phyloP scores from a whole-genome alignment of 768 basidiomycete species.

The Naganishia onofrii region DNA sequence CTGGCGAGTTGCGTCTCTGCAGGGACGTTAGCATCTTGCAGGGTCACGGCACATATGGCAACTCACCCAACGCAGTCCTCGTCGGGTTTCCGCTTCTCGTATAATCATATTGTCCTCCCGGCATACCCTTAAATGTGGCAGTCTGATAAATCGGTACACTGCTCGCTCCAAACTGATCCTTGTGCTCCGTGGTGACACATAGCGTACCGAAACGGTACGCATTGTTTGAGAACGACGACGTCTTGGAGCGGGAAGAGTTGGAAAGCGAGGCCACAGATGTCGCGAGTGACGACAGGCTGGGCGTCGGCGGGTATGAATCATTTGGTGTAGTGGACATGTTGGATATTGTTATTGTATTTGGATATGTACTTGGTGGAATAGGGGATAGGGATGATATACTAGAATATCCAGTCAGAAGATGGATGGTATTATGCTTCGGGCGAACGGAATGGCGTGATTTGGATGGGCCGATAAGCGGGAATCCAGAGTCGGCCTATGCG shows the following conservation, averaged over 20 bases:
- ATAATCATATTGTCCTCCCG: conserved; percentile 81
- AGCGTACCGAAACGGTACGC: conserved; percentile 4
- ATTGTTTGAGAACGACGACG: background rate
- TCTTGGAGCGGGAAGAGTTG: conserved; percentile 4
- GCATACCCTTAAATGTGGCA: conserved; percentile 93
- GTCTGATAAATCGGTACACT: conserved; percentile 98
- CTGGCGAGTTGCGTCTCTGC: conserved; percentile 95
- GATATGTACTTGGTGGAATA: background rate
- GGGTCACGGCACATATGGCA: background rate
- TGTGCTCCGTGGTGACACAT: conserved; percentile 58
- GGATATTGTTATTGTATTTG: background rate
- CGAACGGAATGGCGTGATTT: no score
- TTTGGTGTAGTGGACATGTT: conserved; percentile 35
- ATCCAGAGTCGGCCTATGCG: no score
- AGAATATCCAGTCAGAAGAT: background rate
- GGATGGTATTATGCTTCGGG: background rate
- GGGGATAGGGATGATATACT: background rate
- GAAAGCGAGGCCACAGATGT: conserved; percentile 40
- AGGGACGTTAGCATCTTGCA: background rate
- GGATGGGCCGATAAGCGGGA: no score
- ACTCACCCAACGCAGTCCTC: conserved; percentile 82
- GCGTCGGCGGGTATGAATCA: conserved; percentile 31
- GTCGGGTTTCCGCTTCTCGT: conserved; percentile 94
- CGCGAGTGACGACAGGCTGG: conserved; percentile 46
- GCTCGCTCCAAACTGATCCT: conserved; percentile 92